A percentile compares a stretch with the other conserved stretches of the same genome.
Evolutionary conservation across 352 stramenopile genomes (phyloP).

Genomic region (Pythium periplocum): DNA sequence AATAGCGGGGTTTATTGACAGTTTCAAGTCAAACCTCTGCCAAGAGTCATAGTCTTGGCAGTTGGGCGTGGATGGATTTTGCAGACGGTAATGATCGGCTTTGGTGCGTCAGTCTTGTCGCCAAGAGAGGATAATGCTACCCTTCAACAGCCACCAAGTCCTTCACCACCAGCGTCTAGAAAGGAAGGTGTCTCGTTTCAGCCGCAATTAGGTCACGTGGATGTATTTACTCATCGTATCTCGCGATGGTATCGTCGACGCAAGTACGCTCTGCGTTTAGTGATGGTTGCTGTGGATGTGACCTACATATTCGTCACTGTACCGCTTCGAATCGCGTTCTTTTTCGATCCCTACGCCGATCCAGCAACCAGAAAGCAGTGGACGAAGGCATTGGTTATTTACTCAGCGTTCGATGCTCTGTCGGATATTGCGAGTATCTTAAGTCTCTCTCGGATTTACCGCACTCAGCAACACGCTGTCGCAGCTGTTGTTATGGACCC

Average conservation of each 20-base stretch:
- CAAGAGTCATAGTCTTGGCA: too few species aligned
- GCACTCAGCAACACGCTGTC: constrained; percentile 28
- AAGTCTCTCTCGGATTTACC: constrained; percentile 52
- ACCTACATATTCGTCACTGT: constrained; percentile 37
- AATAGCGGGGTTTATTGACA: too few species aligned
- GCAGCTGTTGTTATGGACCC: constrained; percentile 28
- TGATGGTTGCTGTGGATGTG: constrained; percentile 21
- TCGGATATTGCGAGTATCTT: constrained; percentile 34
- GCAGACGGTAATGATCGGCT: too few species aligned
- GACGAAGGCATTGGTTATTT: constrained; percentile 41
- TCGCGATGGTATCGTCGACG: constrained; percentile 11
- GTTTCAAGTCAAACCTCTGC: too few species aligned
- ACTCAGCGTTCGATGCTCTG: constrained; percentile 44
- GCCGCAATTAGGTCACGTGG: background rate
- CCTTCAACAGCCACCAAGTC: too few species aligned
- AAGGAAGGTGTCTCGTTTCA: too few species aligned
- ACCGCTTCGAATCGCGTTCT: constrained; percentile 34
- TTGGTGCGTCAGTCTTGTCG: too few species aligned
- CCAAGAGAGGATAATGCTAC: too few species aligned
- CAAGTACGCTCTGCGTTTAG: constrained; percentile 15
- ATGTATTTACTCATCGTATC: background rate
- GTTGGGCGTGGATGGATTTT: too few species aligned
- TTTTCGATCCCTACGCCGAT: constrained; percentile 32
- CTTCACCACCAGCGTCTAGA: too few species aligned
- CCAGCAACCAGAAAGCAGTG: constrained; percentile 19